phyloP scores from a whole-genome alignment of 768 basidiomycete genomes.

The Boletus subcaerulescens region DNA sequence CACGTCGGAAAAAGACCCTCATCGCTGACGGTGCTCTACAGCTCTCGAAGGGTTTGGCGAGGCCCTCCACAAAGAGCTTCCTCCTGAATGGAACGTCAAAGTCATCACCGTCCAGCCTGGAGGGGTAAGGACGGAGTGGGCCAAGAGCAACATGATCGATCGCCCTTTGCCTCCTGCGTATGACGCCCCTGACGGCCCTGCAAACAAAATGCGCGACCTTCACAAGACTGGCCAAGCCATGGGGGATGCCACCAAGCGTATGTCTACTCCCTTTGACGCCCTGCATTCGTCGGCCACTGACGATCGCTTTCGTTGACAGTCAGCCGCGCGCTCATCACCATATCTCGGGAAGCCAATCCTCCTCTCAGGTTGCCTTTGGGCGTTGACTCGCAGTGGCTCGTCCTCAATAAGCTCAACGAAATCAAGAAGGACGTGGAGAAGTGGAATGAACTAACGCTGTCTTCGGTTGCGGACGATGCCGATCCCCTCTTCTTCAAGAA shows the following conservation, averaged over 20 bases:
- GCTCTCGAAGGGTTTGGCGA: conserved; percentile 29
- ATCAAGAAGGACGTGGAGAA: conserved; percentile 16
- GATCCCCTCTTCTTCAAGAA: conserved; percentile 16
- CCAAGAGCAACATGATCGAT: conserved; percentile 18
- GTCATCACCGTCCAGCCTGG: conserved; percentile 22
- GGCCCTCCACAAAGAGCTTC: conserved; percentile 20
- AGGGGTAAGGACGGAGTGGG: conserved; percentile 19
- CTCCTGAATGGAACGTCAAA: conserved; percentile 28
- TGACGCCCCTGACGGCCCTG: conserved; percentile 11
- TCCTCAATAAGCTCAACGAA: conserved; percentile 15
- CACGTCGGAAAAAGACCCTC: too few species aligned
- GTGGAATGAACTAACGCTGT: conserved; percentile 11
- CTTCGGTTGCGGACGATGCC: conserved; percentile 21
- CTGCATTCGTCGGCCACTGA: not conserved
- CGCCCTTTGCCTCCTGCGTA: conserved; percentile 15
- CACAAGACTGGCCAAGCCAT: not conserved
- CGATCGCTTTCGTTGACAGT: conserved; percentile 5
- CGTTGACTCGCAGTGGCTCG: conserved; percentile 14
- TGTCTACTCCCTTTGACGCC: not conserved
- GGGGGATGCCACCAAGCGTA: conserved; percentile 14
- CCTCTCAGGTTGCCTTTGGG: conserved; percentile 23
- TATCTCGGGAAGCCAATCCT: conserved; percentile 19
- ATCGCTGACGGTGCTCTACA: not conserved
- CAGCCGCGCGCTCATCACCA: conserved; percentile 9
- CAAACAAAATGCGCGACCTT: conserved; percentile 10